Conservation (phyloP, 768 basidiomycete genomes). For the Peribolospora baueri region DNA sequence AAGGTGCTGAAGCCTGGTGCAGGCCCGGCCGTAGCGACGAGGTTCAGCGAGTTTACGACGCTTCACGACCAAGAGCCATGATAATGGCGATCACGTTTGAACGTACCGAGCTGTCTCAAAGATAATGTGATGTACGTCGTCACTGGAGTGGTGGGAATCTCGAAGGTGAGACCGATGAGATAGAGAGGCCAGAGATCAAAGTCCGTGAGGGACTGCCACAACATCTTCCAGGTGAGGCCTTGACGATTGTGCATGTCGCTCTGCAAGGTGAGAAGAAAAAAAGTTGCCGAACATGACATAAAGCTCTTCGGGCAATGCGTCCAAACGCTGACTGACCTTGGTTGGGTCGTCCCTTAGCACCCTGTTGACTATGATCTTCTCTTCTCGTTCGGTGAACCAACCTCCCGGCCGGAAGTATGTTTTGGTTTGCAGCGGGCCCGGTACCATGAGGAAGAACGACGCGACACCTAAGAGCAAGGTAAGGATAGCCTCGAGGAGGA, state of each 20-base stretch:
- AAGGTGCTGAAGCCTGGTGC: slow-evolving; percentile 17
- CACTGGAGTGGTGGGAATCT: slow-evolving; percentile 15
- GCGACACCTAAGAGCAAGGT: slow-evolving; percentile 12
- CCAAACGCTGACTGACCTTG: too few relatives aligned
- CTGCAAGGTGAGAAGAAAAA: slow-evolving; percentile 7
- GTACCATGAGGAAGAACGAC: slow-evolving; percentile 19
- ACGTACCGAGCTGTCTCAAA: slow-evolving; percentile 11
- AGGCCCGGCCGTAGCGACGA: background rate
- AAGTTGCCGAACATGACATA: too few relatives aligned
- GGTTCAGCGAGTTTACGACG: background rate
- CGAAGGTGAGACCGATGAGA: slow-evolving; percentile 17
- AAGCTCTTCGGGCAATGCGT: too few relatives aligned
- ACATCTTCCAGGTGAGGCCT: slow-evolving; percentile 12
- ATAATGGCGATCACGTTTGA: slow-evolving; percentile 5
- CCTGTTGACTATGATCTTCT: slow-evolving; percentile 19
- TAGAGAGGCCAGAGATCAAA: slow-evolving; percentile 19
- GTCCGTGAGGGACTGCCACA: slow-evolving; percentile 15
- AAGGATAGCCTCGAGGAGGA: slow-evolving; percentile 16
- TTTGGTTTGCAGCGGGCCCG: slow-evolving; percentile 15
- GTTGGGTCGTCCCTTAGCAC: slow-evolving; percentile 13
- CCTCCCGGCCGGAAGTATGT: slow-evolving; percentile 16
- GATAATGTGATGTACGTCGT: background rate
- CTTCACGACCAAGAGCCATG: background rate
- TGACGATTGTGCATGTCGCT: too few relatives aligned
- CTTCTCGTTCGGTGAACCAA: slow-evolving; percentile 18